Base-by-base conservation (phyloP, 805 yeast genomes). In the Saccharomyces kudriavzevii region DNA sequence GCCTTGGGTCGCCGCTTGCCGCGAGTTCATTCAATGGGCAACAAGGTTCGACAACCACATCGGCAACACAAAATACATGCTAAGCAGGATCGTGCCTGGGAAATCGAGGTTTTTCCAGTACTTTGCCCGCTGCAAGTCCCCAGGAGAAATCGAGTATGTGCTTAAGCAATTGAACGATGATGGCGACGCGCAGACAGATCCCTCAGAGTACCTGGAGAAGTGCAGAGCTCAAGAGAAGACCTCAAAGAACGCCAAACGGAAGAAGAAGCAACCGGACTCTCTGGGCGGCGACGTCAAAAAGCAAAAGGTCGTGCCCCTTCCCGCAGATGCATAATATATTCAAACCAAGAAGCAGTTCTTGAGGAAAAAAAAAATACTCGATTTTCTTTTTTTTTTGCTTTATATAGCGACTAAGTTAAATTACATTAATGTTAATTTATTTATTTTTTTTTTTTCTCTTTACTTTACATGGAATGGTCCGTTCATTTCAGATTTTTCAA, bases 11-110 rank as follows among this genome's bases (percentile, higher is more conserved):
- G 65, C 73, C 26, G 70, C 80, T 10, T 76, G 81, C 10, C 74
- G 73, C 48, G 85, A 88, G 56, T 88, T 81, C 57, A 62, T 83
- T 29, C 65, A 71, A 4, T 65, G 81, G 13, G 85, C 92, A 9
- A 63, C 70, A 14, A 60, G 75, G 52, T 80, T 76, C 66, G 84
- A 83, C 49, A 89, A 87, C 67, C 79, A 79, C 60, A 71, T 79
- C 22, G 77, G 88, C 3, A 90, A 89, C 25, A 80, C 94, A 1
- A 94, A 94, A 71, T 92, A 85, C 68, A 82, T 94, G 73, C 62
- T 92, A 47, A 74, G 83, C 31, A 83, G 89, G 63, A 83, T 89
- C 71, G 75, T 89, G 11, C 96, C 96, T 0, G 92, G 95, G 0
- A 85, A 82, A 64, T 77, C 81, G 2, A 73, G 76, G 11, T 73